phyloP scores from a whole-genome alignment of 1,139 yeast species.

The Geotrichum phurueaensis region DNA sequence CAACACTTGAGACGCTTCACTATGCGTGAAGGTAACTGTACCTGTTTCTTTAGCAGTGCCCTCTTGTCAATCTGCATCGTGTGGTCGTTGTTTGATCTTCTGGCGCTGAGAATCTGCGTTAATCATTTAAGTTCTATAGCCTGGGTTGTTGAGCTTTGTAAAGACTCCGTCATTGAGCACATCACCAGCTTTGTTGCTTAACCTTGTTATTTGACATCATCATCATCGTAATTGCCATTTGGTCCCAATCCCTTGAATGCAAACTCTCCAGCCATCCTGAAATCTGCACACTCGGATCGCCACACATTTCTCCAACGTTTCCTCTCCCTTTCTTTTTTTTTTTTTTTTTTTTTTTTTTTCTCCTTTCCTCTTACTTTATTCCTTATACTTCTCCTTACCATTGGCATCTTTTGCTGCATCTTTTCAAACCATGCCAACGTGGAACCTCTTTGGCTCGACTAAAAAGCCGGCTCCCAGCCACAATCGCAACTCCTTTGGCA shows the following conservation, averaged over 20 bases:
- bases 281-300: not conserved
- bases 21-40: no score
- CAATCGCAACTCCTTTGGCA: not conserved
- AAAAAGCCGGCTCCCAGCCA: constrained; percentile 2
- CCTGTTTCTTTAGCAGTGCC: no score
- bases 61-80: no score
- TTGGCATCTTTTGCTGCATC: not conserved
- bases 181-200: no score
- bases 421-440: constrained; percentile 7
- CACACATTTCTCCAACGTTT: not conserved
- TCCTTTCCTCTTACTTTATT: not conserved
- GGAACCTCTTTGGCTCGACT: constrained; percentile 15
- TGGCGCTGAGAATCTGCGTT: no score
- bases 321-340: not conserved
- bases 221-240: not conserved
- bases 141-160: no score
- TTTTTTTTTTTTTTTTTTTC: not conserved
- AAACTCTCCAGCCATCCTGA: not conserved
- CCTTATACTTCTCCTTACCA: not conserved
- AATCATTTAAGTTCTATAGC: no score
- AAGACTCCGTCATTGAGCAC: no score
- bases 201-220: no score
- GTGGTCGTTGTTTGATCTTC: no score
- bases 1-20: no score
- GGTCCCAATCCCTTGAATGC: not conserved